Evolutionary conservation across 352 stramenopile genomes (phyloP).

Genomic region (Pythium pyrilobum): DNA sequence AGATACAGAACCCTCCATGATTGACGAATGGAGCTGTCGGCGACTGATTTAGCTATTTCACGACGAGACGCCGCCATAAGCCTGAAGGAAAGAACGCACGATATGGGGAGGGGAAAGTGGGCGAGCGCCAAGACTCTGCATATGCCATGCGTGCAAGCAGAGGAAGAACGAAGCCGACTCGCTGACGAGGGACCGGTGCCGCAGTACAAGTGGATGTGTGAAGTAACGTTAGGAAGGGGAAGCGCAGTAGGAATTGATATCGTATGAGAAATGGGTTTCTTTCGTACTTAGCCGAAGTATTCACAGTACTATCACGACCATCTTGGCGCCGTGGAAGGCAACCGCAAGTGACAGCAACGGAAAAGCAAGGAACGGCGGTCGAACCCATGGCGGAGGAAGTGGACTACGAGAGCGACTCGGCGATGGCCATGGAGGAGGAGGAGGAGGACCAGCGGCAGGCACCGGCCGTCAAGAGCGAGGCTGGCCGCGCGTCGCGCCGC

Average conservation of each 20-base stretch:
- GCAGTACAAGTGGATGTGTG: too few relatives aligned
- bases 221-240: too few relatives aligned
- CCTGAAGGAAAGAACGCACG: too few relatives aligned
- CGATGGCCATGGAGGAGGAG: conserved; percentile 79
- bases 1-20: too few relatives aligned
- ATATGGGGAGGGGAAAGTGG: too few relatives aligned
- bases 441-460: conserved; percentile 33
- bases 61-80: too few relatives aligned
- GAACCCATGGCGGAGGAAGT: conserved; percentile 73
- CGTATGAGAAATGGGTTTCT: neutral
- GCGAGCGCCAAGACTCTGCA: too few relatives aligned
- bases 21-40: too few relatives aligned
- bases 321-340: neutral
- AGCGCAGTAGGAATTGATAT: neutral
- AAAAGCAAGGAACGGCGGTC: neutral
- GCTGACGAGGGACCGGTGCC: too few relatives aligned
- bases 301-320: neutral
- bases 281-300: neutral
- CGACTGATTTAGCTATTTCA: too few relatives aligned
- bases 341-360: conserved; percentile 1
- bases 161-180: too few relatives aligned
- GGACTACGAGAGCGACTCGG: conserved; percentile 85
- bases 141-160: too few relatives aligned
- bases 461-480: conserved; percentile 6
- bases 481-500: conserved; percentile 9